Evolutionary conservation across 1,284 basidiomycete species (phyloP).

Genomic region (Sphaerobolus stellatus): DNA sequence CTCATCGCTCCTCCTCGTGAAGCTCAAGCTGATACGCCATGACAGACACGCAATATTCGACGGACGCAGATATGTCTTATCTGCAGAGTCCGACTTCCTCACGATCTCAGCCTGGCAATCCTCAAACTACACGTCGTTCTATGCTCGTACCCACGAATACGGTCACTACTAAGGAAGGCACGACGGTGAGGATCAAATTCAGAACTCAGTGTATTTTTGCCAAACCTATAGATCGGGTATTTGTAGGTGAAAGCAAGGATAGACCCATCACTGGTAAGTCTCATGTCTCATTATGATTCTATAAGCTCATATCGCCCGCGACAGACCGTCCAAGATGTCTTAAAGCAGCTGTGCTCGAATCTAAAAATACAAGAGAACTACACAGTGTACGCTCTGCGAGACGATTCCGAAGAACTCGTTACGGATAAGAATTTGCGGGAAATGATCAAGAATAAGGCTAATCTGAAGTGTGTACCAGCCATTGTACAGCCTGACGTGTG

Average conservation of each 20-base stretch:
- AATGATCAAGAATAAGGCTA: slow-evolving; percentile 77
- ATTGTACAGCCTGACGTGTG: slow-evolving; percentile 9
- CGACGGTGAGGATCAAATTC: slow-evolving; percentile 47
- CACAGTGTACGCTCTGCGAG: slow-evolving; percentile 80
- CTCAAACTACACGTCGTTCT: slow-evolving; percentile 34
- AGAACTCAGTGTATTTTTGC: not conserved
- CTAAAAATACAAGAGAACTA: slow-evolving; percentile 83
- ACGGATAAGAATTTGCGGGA: slow-evolving; percentile 85
- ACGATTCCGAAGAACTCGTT: slow-evolving; percentile 86
- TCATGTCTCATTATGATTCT: not conserved
- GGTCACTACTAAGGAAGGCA: slow-evolving; percentile 69
- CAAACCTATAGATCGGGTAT: too few relatives aligned
- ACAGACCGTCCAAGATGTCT: slow-evolving; percentile 70
- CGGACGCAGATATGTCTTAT: slow-evolving; percentile 21
- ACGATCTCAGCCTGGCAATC: slow-evolving; percentile 27
- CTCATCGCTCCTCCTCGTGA: slow-evolving; percentile 7
- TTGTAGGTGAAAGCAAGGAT: slow-evolving; percentile 60
- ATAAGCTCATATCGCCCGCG: not conserved
- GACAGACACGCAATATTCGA: slow-evolving; percentile 29
- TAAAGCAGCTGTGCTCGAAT: slow-evolving; percentile 75
- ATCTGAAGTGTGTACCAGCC: slow-evolving; percentile 65
- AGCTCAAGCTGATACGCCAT: slow-evolving; percentile 30
- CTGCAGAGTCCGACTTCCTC: slow-evolving; percentile 20
- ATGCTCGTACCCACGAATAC: slow-evolving; percentile 74
- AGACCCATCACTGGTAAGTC: slow-evolving; percentile 59